Evolutionary conservation across 1,139 yeast genomes (phyloP).

Genomic region (Geotrichum citri-aurantii): DNA sequence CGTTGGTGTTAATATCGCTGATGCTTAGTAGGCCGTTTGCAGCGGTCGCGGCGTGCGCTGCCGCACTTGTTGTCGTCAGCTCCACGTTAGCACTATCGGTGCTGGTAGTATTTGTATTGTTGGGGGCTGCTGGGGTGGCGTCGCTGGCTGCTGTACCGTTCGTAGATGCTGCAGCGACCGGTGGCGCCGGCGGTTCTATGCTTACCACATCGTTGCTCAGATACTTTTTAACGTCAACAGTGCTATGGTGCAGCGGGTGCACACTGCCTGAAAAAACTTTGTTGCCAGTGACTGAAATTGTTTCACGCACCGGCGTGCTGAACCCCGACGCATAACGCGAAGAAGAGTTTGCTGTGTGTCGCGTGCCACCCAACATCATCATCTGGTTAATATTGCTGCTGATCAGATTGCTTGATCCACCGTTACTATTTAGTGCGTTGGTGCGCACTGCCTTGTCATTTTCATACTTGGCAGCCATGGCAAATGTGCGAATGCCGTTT

Average conservation of each 20-base stretch:
- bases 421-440: conserved; percentile 25
- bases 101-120: neutral
- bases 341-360: conserved; percentile 18
- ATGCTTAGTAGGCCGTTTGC: conserved; percentile 9
- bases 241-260: conserved; percentile 15
- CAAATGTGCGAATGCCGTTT: conserved; percentile 79
- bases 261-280: conserved; percentile 10
- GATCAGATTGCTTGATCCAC: conserved; percentile 14
- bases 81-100: neutral
- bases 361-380: conserved; percentile 13
- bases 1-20: conserved; percentile 17
- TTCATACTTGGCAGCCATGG: conserved; percentile 80
- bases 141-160: neutral
- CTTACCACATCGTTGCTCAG: conserved; percentile 8
- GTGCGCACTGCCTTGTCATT: conserved; percentile 61
- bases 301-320: conserved; percentile 9
- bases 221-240: conserved; percentile 8
- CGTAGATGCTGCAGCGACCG: conserved; percentile 16
- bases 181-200: neutral
- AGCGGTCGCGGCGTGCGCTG: conserved; percentile 13
- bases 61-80: conserved; percentile 14
- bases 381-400: conserved; percentile 12
- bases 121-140: neutral
- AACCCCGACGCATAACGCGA: conserved; percentile 9
- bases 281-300: conserved; percentile 2